Evolutionary conservation across 192 early-diverging fungal species (phyloP), one percentile per base, ranked within the genome.

Genomic region (Linnemannia hyalina): DNA sequence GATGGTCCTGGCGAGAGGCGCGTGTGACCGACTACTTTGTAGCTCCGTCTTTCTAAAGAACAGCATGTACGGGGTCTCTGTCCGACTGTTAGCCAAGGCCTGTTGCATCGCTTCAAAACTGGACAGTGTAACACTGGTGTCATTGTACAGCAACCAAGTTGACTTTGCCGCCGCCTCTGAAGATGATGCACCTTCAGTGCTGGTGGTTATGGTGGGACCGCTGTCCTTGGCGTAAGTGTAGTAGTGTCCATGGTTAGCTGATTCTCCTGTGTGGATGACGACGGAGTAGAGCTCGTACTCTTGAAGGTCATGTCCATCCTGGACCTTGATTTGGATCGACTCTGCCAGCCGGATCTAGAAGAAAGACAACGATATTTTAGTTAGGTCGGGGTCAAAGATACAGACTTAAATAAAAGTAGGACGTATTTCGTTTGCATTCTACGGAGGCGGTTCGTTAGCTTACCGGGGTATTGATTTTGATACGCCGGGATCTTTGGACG

Each of bases 241-340:
- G 60, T 91, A 91, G 77, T 91, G 91, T 5, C 91, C 91, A 80
- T 91, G 89, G 71, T 91, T 88, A 0, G 89, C 89, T 3, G 85
- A 83, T 29, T 75, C 77, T 6, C 91, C 91, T 18, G 91, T 83
- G 49, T 91, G 91, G 38, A 91, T 74, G 1, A 91, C 83, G 9
- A 92, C 89, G 15, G 89, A 89, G 23, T 84, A 90, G 20, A 91
- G 81, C 41, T 83, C 76, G 57, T 91, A 91, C 8, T 29, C 49
- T 32, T 65, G 70, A 26, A 72, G 26, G 20, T 74, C 75, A 15
- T 73, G 78, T 6, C 70, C 38, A 11, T 80, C 78, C 44, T 80
- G 78, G 11, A 80, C 46, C 41, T 70, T 75, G 36, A 85, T 57
- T 4, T 77, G 68, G 9, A 85, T 80, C 3, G 57, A 63, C 29